These are phyloP conservation scores for Fistulinella prunicolor DNA, from an alignment of 768 basidiomycete species.

Conservation along the genomic window DNA sequence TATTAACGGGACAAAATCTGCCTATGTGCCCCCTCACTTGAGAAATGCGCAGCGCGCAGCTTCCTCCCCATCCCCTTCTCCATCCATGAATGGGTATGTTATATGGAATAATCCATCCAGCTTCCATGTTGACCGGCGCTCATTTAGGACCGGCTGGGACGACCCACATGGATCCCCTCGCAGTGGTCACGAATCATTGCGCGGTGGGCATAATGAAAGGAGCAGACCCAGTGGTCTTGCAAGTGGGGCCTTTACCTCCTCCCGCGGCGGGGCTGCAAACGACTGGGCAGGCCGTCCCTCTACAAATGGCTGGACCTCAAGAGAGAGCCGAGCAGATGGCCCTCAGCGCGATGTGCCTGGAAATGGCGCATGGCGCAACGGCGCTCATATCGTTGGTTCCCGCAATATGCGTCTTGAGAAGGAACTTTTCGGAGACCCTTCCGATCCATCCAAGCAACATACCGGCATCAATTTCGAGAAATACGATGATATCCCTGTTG, in stretches of 20 bases:
- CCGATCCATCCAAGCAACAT: conserved; percentile 84
- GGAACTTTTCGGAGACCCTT: conserved; percentile 89
- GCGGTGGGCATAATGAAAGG: conserved; percentile 41
- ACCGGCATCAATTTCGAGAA: conserved; percentile 99
- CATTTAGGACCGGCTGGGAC: conserved; percentile 64
- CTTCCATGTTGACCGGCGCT: conserved; percentile 19
- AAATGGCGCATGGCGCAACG: conserved; percentile 82
- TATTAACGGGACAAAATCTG: conserved; percentile 64
- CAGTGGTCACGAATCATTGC: conserved; percentile 40
- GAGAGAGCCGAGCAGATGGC: conserved; percentile 31
- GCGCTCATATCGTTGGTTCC: conserved; percentile 77
- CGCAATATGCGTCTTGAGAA: conserved; percentile 90
- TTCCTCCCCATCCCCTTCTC: conserved; percentile 41
- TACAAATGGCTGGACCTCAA: conserved; percentile 38
- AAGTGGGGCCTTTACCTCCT: conserved; percentile 34
- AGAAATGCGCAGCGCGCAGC: conserved; percentile 85
- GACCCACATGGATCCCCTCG: conserved; percentile 71
- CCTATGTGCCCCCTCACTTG: conserved; percentile 88
- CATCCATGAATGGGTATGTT: conserved; percentile 52
- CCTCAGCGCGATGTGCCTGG: conserved; percentile 49
- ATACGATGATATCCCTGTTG: conserved; percentile 99
- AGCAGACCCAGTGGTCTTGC: conserved; percentile 40
- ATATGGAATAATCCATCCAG: conserved; percentile 11
- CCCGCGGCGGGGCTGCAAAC: conserved; percentile 29
- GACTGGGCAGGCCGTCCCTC: background rate